Percentiles rank a stretch among this genome's conserved stretches.
Conservation (phyloP, 1,284 basidiomycete species). For the Amylostereum areolatum region DNA sequence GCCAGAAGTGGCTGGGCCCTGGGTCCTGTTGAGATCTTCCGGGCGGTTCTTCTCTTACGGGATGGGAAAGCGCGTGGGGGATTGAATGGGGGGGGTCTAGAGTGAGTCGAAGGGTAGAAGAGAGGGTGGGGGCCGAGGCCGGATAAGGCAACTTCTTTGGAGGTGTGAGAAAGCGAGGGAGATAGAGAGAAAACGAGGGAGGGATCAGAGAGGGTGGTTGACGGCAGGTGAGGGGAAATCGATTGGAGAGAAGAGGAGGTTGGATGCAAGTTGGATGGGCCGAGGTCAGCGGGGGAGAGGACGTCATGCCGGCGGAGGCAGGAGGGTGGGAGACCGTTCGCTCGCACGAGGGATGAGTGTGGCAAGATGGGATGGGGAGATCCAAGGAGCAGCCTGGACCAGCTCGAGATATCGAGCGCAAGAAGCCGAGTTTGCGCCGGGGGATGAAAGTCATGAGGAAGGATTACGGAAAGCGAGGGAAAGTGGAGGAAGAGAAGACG, state of each 20-base stretch:
- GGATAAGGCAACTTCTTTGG: background rate
- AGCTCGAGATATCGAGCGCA: too few species aligned
- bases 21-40: too few species aligned
- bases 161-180: background rate
- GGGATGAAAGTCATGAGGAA: background rate
- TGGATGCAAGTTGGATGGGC: background rate
- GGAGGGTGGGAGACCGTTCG: too few species aligned
- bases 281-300: too few species aligned
- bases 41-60: background rate
- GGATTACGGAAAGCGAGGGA: background rate
- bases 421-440: background rate
- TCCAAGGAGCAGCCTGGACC: too few species aligned
- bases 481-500: background rate
- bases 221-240: conserved; percentile 6
- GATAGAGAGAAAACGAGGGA: background rate
- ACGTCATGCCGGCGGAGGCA: too few species aligned
- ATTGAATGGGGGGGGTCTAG: conserved; percentile 5
- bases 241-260: background rate
- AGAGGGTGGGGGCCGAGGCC: conserved; percentile 7
- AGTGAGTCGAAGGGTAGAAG: conserved; percentile 6
- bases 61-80: background rate
- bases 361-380: too few species aligned
- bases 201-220: background rate
- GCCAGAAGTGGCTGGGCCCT: too few species aligned
- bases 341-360: background rate